Evolutionary conservation across 768 basidiomycete species (phyloP).

Genomic region (Cyathus striatus): DNA sequence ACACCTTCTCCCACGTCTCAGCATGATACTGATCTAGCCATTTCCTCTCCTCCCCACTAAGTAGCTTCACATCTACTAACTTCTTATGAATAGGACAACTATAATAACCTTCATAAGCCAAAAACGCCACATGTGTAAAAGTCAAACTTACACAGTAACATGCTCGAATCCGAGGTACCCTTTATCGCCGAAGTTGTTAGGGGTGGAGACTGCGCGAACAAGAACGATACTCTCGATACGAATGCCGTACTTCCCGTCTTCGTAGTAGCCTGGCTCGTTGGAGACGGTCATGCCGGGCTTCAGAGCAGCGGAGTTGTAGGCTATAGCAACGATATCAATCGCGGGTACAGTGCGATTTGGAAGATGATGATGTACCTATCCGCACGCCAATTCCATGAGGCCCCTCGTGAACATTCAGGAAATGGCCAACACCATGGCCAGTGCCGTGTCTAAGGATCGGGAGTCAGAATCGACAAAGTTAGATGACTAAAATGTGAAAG

Average conservation of each 20-base stretch:
- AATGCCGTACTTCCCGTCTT: constrained; percentile 87
- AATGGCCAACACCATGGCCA: constrained; percentile 93
- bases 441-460: constrained; percentile 70
- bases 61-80: constrained; percentile 59
- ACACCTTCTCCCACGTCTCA: constrained; percentile 69
- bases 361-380: no score
- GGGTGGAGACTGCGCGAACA: constrained; percentile 65
- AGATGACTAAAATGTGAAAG: constrained; percentile 4
- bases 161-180: constrained; percentile 83
- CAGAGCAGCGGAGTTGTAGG: constrained; percentile 64
- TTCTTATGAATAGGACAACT: constrained; percentile 88
- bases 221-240: constrained; percentile 89
- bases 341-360: no score
- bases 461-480: constrained; percentile 1
- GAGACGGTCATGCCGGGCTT: constrained; percentile 89
- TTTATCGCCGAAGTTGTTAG: constrained; percentile 76
- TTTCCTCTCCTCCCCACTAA: constrained; percentile 58
- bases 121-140: background rate
- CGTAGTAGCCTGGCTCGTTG: constrained; percentile 93
- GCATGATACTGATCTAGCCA: constrained; percentile 88
- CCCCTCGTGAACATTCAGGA: constrained; percentile 90
- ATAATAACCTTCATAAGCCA: constrained; percentile 9
- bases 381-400: constrained; percentile 62
- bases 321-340: constrained; percentile 26
- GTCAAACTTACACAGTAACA: constrained; percentile 72